These are phyloP conservation scores for Ganoderma leucocontextum DNA, from an alignment of 1,284 basidiomycete species.

Conservation along the genomic window DNA sequence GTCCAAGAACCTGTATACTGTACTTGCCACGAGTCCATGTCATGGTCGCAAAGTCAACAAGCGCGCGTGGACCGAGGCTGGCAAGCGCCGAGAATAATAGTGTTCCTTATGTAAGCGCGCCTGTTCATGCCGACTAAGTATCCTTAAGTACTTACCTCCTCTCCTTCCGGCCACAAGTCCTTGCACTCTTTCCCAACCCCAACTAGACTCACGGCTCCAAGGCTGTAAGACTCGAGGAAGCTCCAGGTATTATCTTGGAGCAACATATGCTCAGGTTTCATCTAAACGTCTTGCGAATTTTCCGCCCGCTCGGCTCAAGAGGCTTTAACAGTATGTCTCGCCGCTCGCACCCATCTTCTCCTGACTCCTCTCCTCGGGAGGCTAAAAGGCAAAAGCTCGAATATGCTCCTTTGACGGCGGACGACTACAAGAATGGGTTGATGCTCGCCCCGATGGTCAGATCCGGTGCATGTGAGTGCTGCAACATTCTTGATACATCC, in stretches of 20 bases:
- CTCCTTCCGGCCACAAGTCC: not conserved
- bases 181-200: not conserved
- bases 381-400: conserved; percentile 61
- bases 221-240: not conserved
- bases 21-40: not conserved
- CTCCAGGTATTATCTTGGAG: not conserved
- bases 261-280: not conserved
- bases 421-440: conserved; percentile 82
- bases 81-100: not conserved
- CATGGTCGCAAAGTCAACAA: not conserved
- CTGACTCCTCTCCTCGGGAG: conserved; percentile 51
- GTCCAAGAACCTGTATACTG: too few species aligned
- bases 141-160: too few species aligned
- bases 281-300: not conserved
- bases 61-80: not conserved
- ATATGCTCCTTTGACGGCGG: conserved; percentile 60
- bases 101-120: too few species aligned
- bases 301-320: conserved; percentile 1
- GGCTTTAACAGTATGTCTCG: conserved; percentile 53
- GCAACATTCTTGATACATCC: conserved; percentile 43
- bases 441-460: conserved; percentile 96
- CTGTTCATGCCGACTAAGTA: too few species aligned
- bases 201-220: not conserved
- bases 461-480: conserved; percentile 77
- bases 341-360: conserved; percentile 59